Conservation (phyloP, 495 filamentous ascomycete genomes). For the Lasiosphaeria ovina region DNA sequence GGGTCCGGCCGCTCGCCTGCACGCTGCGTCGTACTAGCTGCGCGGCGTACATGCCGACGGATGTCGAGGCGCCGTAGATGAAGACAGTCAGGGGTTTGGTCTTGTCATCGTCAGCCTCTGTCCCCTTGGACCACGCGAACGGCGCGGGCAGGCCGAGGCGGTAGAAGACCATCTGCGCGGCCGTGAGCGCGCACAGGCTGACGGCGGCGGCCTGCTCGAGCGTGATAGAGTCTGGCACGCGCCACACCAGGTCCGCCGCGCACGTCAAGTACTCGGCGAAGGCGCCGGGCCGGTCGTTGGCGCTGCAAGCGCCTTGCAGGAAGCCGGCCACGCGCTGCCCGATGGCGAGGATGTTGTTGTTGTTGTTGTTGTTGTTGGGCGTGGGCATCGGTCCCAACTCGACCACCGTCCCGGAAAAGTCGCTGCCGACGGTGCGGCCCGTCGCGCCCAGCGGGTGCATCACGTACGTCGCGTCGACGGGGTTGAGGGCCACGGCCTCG, state of each 20-base stretch:
- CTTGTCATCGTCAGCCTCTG: constrained; percentile 1
- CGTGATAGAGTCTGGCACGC: constrained; percentile 28
- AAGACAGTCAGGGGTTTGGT: constrained; percentile 21
- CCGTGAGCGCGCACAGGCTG: constrained; percentile 31
- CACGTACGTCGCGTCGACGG: constrained; percentile 38
- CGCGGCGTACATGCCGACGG: constrained; percentile 38
- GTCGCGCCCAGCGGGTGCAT: constrained; percentile 29
- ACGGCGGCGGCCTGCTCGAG: constrained; percentile 35
- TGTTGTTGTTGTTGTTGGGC: neutral
- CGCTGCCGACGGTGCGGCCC: constrained; percentile 39
- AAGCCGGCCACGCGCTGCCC: constrained; percentile 24
- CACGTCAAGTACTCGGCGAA: constrained; percentile 42
- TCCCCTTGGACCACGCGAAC: constrained; percentile 19
- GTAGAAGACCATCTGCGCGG: constrained; percentile 35
- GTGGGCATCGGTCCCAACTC: neutral
- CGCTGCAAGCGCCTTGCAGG: constrained; percentile 35
- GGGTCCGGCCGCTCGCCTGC: constrained; percentile 14
- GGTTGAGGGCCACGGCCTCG: constrained; percentile 44
- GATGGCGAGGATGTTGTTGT: neutral
- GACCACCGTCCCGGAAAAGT: constrained; percentile 45
- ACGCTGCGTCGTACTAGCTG: constrained; percentile 32
- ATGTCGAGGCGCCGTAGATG: constrained; percentile 44
- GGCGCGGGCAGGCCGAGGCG: constrained; percentile 33
- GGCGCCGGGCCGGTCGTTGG: constrained; percentile 38
- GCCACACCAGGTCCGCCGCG: constrained; percentile 36